A percentile compares a stretch with the other conserved stretches of the same genome.
Evolutionary conservation across 768 basidiomycete species (phyloP).

Genomic region (Rhodotorula toruloides): DNA sequence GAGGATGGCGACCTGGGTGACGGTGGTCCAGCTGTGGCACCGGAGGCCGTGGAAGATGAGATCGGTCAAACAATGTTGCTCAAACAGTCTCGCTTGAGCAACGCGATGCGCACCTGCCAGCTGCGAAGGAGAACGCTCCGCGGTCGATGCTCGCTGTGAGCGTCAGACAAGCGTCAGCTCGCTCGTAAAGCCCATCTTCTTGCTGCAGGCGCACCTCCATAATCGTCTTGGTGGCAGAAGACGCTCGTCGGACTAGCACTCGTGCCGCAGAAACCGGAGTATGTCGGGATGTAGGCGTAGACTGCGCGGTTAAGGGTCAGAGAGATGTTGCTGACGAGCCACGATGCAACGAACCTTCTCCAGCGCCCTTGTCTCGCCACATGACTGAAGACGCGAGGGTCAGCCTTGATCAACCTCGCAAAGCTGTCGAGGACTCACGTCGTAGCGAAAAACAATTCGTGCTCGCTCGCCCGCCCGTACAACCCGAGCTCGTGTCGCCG

Average conservation of each 20-base stretch:
- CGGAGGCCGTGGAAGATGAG: too few species aligned
- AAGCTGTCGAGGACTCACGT: not conserved
- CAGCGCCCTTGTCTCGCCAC: not conserved
- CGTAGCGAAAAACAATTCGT: constrained; percentile 7
- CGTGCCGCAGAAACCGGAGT: not conserved
- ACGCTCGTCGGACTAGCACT: not conserved
- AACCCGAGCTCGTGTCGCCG: constrained; percentile 36
- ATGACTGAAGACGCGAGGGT: constrained; percentile 3
- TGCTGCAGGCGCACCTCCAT: not conserved
- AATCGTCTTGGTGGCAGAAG: not conserved
- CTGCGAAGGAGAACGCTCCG: constrained; percentile 7
- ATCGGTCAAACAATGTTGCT: too few species aligned
- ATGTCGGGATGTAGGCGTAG: constrained; percentile 18
- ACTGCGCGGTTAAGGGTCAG: too few species aligned
- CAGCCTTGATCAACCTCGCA: not conserved
- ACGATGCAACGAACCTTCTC: not conserved
- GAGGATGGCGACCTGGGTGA: constrained; percentile 22
- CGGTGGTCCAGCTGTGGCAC: constrained; percentile 1
- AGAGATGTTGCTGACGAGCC: not conserved
- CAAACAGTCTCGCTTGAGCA: too few species aligned
- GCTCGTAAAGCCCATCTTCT: not conserved
- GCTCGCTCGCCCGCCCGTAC: not conserved
- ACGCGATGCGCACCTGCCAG: constrained; percentile 4
- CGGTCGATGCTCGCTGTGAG: constrained; percentile 20
- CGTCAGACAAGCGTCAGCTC: not conserved